Evolutionary conservation across 2,329 filamentous ascomycete genomes (phyloP).

Genomic region (Aspergillus sp.): DNA sequence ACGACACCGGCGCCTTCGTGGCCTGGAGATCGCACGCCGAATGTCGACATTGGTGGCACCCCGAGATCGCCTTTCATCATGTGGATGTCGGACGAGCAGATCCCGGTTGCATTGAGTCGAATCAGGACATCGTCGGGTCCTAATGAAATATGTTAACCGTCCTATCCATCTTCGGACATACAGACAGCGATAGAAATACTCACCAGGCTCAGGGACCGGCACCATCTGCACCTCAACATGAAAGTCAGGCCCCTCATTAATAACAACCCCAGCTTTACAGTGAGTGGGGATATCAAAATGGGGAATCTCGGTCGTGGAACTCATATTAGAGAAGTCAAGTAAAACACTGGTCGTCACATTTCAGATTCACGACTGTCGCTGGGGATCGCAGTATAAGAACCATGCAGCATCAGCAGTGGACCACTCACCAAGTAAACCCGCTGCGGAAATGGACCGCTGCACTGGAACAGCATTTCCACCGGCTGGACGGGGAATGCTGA

Average conservation of each 20-base stretch:
- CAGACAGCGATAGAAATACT: neutral
- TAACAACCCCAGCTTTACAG: constrained; percentile 52
- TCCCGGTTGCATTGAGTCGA: constrained; percentile 57
- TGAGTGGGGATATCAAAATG: constrained; percentile 43
- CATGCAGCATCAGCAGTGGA: no score
- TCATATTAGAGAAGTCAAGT: neutral
- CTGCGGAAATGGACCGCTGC: no score
- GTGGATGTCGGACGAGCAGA: constrained; percentile 60
- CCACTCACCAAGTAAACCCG: no score
- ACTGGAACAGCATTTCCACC: no score
- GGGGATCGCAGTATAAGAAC: no score
- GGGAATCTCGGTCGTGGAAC: neutral
- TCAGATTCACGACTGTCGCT: no score
- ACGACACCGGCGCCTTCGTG: constrained; percentile 61
- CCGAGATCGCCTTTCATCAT: constrained; percentile 57
- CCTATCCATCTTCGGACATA: neutral
- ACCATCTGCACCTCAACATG: constrained; percentile 49
- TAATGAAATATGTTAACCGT: constrained; percentile 16
- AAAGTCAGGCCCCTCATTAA: constrained; percentile 53
- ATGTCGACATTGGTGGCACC: constrained; percentile 36
- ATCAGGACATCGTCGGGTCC: constrained; percentile 57
- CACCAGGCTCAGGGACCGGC: constrained; percentile 51
- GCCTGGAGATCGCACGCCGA: constrained; percentile 49
- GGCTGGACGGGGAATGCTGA: no score
- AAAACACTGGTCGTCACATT: no score